Percentiles rank a stretch among this genome's conserved stretches.
Evolutionary conservation across 768 basidiomycete genomes (phyloP).

Genomic region (Psilocybe sp.): DNA sequence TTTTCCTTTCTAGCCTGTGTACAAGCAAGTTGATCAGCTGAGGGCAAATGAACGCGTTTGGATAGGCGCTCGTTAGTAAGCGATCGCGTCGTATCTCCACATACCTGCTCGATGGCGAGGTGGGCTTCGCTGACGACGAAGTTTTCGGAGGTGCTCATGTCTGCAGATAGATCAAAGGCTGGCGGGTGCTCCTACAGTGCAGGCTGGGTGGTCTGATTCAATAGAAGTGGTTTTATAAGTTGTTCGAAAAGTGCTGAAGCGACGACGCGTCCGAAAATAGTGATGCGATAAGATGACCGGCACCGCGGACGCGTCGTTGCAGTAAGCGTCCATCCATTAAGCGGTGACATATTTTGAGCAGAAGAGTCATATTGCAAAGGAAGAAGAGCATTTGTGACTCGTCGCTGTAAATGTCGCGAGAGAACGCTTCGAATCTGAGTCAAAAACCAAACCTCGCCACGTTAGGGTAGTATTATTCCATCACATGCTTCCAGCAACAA

Average conservation of each 20-base stretch:
- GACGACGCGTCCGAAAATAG: not conserved
- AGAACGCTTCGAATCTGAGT: too few relatives aligned
- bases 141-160: slow-evolving; percentile 32
- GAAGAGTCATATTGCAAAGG: too few relatives aligned
- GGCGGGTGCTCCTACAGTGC: not conserved
- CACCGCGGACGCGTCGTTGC: too few relatives aligned
- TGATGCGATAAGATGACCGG: too few relatives aligned
- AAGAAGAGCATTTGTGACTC: too few relatives aligned
- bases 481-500: too few relatives aligned
- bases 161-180: not conserved
- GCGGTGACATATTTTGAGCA: too few relatives aligned
- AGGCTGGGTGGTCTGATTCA: not conserved
- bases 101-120: slow-evolving; percentile 57
- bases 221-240: not conserved
- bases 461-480: too few relatives aligned
- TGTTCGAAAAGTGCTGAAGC: not conserved
- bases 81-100: slow-evolving; percentile 9
- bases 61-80: not conserved
- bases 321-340: too few relatives aligned
- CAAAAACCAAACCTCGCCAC: too few relatives aligned
- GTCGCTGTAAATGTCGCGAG: too few relatives aligned
- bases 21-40: slow-evolving; percentile 1
- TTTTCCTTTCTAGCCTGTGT: slow-evolving; percentile 70
- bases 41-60: not conserved
- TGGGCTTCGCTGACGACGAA: slow-evolving; percentile 75